Evolutionary conservation across 495 filamentous ascomycete genomes (phyloP), one percentile per base, ranked within the genome.

Genomic region (Cetradonia linearis): DNA sequence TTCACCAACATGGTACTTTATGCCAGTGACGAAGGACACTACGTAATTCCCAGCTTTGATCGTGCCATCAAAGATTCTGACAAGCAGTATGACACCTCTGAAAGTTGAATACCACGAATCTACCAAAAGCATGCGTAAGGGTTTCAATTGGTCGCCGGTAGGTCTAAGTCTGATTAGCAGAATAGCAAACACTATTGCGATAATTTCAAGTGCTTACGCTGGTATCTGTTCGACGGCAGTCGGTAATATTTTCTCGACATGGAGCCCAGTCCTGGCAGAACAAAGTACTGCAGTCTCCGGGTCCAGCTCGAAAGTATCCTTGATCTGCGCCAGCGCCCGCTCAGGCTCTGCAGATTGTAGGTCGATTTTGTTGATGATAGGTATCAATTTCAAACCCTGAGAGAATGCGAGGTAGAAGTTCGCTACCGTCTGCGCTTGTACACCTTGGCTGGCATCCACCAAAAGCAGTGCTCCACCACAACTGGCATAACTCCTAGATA

Each of bases 91-190:
- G 30, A 98, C 93, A 20, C 93, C 93, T 63, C 87, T 88, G 72
- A 95, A 98, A 49, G 83, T 89, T 62, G 94, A 89, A 69, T 98
- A 98, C 93, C 93, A 98, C 8, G 90, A 95, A 69, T 98, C 93
- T 46, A 98, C 91, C 25, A 98, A 82, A 8, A 98, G 73, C 74
- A 97, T 83, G 40, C 88, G 81, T 34, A 96, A 72, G 18, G 89
- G 88, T 64, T 81, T 86, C 10, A 68, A 75, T 52, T 73, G 68
- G 65, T 91, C 84, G n/a, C 91, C 91, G 2, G 79, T 72, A 5
- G 91, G 91, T 44, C 82, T 81, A 61, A 36, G 33, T 5, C 28
- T 40, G 3, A 40, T 63, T 11, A 70, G 56, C 42, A 62, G 31
- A 44, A 55, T 2, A 20, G n/a, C 16, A 14, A 33, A 5, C 38